phyloP scores from a whole-genome alignment of 1,284 basidiomycete species.

The Rhodotorula sp. region DNA sequence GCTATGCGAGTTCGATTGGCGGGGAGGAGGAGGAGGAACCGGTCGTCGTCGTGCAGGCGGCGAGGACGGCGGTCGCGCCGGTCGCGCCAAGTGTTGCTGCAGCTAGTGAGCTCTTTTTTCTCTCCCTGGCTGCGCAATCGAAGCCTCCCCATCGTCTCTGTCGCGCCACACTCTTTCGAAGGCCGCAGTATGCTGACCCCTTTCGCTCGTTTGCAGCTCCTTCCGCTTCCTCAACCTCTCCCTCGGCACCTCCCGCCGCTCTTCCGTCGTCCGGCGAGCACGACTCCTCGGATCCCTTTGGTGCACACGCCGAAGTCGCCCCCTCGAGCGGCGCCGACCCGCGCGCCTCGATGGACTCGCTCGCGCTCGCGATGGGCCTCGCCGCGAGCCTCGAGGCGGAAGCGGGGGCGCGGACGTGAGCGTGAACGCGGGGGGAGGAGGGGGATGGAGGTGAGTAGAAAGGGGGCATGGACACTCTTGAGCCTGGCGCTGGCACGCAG shows the following conservation, averaged over 20 bases:
- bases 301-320: slow-evolving; percentile 10
- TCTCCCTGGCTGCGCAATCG: background rate
- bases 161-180: no score
- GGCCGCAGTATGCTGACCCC: background rate
- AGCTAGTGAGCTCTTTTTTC: background rate
- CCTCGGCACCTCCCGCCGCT: background rate
- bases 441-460: no score
- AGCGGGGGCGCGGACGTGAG: background rate
- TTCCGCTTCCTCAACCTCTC: background rate
- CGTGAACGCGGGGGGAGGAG: no score
- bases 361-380: slow-evolving; percentile 26
- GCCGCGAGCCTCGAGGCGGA: slow-evolving; percentile 27
- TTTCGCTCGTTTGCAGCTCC: background rate
- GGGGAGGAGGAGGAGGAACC: background rate
- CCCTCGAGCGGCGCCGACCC: slow-evolving; percentile 13
- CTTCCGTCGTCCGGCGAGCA: background rate
- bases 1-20: background rate
- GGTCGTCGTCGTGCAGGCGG: slow-evolving; percentile 2
- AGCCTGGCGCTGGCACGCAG: no score
- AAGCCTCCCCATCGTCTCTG: no score
- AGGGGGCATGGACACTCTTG: background rate
- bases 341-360: slow-evolving; percentile 32
- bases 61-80: background rate
- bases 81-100: background rate
- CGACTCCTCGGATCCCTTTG: slow-evolving; percentile 11